Evolutionary conservation across 179 eudicot genomes (phyloP), one percentile per base, ranked within the genome.

Genomic region (Nepenthes alata): DNA sequence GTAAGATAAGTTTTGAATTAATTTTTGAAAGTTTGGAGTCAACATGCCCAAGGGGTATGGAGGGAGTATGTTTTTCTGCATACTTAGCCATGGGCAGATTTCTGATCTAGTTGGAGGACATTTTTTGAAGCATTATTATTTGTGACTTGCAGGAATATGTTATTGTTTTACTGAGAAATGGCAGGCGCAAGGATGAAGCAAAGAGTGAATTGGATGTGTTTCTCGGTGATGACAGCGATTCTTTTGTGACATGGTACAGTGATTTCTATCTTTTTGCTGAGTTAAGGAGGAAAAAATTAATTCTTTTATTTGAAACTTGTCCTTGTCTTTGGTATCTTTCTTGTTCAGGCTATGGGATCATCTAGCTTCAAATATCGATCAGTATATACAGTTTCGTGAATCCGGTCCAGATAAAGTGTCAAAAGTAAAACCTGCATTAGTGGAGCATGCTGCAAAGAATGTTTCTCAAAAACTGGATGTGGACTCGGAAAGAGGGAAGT

Each of bases 261-360:
- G 13, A 53, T 61, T 64, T 9, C 63, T 39, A 49, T 53, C 47
- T 7, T 10, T 47, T 35, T n/a, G 11, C 13, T 13, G 15, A 57
- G 2, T 13, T 36, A 45, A 12, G 4, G 8, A 4, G 5, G 45
- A 4, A 41, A 7, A 41, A 41, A 7, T 4, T 4, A 41, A 0
- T 41, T 41, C 6, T 41, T 4, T 4, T 41, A 7, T 41, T 41
- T 41, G 6, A 7, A 41, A 41, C 6, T 41, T 7, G 8, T 41
- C 45, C 5, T 41, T 41, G 5, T 41, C 8, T 4, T 47, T 48
- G 39, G 55, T 4, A 5, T 47, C 63, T 35, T 66, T 36, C 59
- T 63, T 65, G 37, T 70, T 57, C 67, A 93, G 99, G 99, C 78
- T 93, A 25, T 93, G 98, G 99, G 97, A 93, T 68, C 99, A 89